These are phyloP conservation scores for Eragrostis nindensis DNA, from an alignment of 176 grass and related monocot genomes.

Conservation along the genomic window DNA sequence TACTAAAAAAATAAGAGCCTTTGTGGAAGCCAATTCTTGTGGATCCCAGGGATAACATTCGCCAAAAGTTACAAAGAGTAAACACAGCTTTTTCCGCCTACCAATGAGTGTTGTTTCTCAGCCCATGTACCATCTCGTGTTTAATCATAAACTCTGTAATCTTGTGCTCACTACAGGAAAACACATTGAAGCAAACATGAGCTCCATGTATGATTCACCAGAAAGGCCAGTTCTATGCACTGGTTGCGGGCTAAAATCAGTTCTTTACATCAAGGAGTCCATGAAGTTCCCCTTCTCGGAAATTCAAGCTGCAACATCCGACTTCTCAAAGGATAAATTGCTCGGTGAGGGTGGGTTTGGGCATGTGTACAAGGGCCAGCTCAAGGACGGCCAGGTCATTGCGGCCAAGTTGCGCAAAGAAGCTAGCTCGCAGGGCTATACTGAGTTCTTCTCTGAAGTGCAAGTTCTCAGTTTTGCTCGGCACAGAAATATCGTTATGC, in stretches of 20 bases:
- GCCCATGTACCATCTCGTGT: neutral
- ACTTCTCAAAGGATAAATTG: conserved; percentile 65
- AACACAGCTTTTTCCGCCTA: neutral
- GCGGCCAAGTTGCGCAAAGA: conserved; percentile 73
- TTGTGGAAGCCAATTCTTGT: neutral
- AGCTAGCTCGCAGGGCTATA: conserved; percentile 70
- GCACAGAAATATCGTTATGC: conserved; percentile 77
- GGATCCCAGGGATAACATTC: neutral
- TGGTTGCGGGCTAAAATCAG: conserved; percentile 59
- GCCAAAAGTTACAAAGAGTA: neutral
- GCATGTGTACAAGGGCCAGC: conserved; percentile 68
- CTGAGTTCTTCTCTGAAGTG: conserved; percentile 82
- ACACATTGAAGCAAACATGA: conserved; percentile 38
- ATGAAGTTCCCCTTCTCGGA: conserved; percentile 76
- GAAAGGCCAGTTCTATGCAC: conserved; percentile 64
- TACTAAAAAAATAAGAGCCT: neutral
- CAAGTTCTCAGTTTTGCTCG: conserved; percentile 79
- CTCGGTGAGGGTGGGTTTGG: conserved; percentile 77
- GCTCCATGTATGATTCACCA: conserved; percentile 42
- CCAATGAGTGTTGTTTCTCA: neutral
- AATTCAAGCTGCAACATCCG: conserved; percentile 65
- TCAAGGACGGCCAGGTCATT: conserved; percentile 76
- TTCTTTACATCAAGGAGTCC: conserved; percentile 76
- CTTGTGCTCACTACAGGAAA: conserved; percentile 39
- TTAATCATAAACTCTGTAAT: neutral